Evolutionary conservation across 768 basidiomycete genomes (phyloP), one percentile per base, ranked within the genome.

Genomic region (Russula dissimulans): DNA sequence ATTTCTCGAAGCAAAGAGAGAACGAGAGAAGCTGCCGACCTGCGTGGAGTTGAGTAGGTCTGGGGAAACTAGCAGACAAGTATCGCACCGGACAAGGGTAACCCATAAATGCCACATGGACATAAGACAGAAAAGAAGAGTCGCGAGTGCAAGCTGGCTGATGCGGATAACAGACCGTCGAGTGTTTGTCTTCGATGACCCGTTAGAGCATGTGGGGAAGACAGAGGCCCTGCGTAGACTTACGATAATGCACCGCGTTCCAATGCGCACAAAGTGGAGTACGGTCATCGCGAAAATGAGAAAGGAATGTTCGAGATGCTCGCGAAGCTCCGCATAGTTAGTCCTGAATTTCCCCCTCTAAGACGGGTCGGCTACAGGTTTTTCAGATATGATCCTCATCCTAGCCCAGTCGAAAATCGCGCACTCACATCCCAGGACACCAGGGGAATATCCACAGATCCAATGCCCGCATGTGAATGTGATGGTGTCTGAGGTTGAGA

Each of bases 291-390:
- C 18, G 18, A 62, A 3, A 12, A 62, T 62, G 50, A 62, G 2
- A 5, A 38, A 47, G 6, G 45, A 22, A 17, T 17, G 50, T n/a
- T 38, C 56, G 17, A 57, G 14, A 36, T 53, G 61, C 29, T 43
- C 61, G 39, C 56, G 44, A 36, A 62, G 61, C 11, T 62, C 61
- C 17, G 47, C 45, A 38, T 53, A 62, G 7, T 62, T 56, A 17
- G 32, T 57, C 50, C 41, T 53, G 41, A 62, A 43, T 42, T 61
- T 61, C 60, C 50, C 60, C 50, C 53, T 15, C 43, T 45, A 18
- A 62, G 50, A 39, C 18, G 41, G 41, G 47, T 9, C 4, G 46
- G 18, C 61, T 62, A 14, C 3, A 43, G 10, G 15, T 17, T 38
- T 17, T 15, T 49, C 17, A 29, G 49, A 32, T 5, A 7, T 31